phyloP scores from a whole-genome alignment of 176 grass and related monocot genomes.

The Neostapfia colusana region DNA sequence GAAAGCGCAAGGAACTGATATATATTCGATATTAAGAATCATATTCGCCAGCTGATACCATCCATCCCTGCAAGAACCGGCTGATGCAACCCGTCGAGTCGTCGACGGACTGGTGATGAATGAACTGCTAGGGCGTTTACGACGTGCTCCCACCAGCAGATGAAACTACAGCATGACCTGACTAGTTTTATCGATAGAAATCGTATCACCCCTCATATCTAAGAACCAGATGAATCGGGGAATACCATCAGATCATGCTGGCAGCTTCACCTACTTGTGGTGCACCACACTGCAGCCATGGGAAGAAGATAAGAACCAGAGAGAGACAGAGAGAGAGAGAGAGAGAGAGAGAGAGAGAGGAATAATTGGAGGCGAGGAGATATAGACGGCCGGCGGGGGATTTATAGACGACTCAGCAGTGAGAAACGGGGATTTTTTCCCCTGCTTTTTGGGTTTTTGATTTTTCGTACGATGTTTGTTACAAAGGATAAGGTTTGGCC shows the following conservation, averaged over 20 bases:
- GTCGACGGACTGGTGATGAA: background rate
- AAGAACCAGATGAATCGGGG: background rate
- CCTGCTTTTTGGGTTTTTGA: background rate
- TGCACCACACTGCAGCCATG: conserved; percentile 42
- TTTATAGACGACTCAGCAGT: conserved; percentile 43
- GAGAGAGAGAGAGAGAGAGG: too few species aligned
- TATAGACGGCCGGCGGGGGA: background rate
- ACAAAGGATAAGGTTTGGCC: conserved; percentile 18
- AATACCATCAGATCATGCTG: conserved; percentile 69
- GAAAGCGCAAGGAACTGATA: too few species aligned
- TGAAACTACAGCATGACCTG: conserved; percentile 80
- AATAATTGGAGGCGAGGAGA: conserved; percentile 16
- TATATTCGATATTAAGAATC: too few species aligned
- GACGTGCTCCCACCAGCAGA: conserved; percentile 60
- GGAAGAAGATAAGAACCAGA: conserved; percentile 6
- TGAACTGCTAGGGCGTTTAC: conserved; percentile 41
- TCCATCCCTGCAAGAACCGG: background rate
- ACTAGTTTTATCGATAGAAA: background rate
- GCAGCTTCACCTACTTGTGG: conserved; percentile 71
- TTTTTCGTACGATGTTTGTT: conserved; percentile 34
- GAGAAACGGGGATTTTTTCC: background rate
- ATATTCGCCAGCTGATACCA: too few species aligned
- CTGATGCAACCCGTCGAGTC: background rate
- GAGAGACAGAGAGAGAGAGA: background rate
- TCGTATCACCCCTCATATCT: background rate